A percentile compares a stretch with the other conserved stretches of the same genome.
Evolutionary conservation across 2,329 filamentous ascomycete genomes (phyloP).

Genomic region (Lasiodiplodia hormozganensis): DNA sequence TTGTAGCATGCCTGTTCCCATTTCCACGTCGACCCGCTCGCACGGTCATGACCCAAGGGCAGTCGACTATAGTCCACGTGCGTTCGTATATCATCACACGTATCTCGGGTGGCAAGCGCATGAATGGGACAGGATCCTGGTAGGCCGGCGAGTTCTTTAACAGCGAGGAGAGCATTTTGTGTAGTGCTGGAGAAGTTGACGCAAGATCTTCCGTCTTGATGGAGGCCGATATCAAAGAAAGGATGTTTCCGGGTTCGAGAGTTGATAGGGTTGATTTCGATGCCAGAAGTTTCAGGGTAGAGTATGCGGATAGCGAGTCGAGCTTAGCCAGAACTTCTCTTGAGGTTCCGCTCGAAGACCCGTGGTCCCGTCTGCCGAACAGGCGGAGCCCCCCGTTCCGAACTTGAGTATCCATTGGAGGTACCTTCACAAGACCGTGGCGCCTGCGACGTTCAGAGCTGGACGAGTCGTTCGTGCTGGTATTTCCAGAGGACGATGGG

Average conservation of each 20-base stretch:
- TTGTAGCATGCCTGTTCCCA: neutral
- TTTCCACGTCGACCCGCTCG: neutral
- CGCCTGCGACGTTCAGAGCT: neutral
- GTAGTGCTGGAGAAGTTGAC: neutral
- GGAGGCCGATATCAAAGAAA: neutral
- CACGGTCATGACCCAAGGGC: neutral
- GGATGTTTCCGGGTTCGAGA: neutral
- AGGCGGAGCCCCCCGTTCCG: neutral
- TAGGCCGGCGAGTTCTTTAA: neutral
- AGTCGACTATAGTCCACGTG: neutral
- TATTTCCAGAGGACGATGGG: neutral
- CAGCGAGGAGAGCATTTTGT: neutral
- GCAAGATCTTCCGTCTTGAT: neutral
- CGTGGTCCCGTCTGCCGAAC: neutral
- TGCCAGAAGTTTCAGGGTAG: neutral
- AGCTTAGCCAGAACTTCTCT: neutral
- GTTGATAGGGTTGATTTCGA: neutral
- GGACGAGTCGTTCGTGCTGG: neutral
- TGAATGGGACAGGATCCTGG: neutral
- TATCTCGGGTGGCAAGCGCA: slow-evolving; percentile 2
- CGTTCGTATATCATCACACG: neutral
- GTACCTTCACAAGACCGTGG: neutral
- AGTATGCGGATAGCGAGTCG: neutral
- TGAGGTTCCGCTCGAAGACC: neutral
- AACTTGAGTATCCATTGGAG: neutral